These are phyloP conservation scores for Cryphonectria japonica DNA, from an alignment of 2,329 filamentous ascomycete genomes.

Conservation along the genomic window DNA sequence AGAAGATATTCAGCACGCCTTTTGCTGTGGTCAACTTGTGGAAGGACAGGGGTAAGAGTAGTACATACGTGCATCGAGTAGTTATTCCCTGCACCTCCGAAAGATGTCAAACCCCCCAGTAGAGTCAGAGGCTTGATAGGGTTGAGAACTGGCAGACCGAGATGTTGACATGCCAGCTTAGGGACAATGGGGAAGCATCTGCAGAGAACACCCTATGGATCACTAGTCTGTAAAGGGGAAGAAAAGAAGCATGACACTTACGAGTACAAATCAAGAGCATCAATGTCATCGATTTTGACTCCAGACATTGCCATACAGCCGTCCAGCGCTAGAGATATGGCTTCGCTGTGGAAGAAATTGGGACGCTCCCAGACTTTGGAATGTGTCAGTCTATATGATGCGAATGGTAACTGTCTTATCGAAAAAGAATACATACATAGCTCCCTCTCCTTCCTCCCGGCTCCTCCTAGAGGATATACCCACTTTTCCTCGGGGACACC, in stretches of 20 bases:
- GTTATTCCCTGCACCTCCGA: slow-evolving; percentile 72
- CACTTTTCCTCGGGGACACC: slow-evolving; percentile 59
- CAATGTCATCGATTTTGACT: slow-evolving; percentile 55
- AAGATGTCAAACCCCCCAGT: slow-evolving; percentile 68
- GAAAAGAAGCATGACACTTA: slow-evolving; percentile 32
- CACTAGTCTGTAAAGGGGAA: background rate
- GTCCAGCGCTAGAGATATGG: slow-evolving; percentile 62
- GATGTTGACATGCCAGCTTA: slow-evolving; percentile 65
- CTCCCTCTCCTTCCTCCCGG: slow-evolving; percentile 60
- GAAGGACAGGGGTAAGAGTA: background rate
- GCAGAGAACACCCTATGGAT: background rate
- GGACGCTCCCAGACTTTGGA: slow-evolving; percentile 63
- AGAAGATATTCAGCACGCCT: background rate
- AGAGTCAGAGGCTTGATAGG: slow-evolving; percentile 59
- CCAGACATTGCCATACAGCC: slow-evolving; percentile 53
- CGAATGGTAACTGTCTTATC: background rate
- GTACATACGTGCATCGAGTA: slow-evolving; percentile 67
- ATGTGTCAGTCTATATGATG: background rate
- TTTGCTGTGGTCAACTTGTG: background rate
- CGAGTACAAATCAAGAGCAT: slow-evolving; percentile 68
- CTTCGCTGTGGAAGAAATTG: slow-evolving; percentile 60
- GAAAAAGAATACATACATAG: slow-evolving; percentile 48
- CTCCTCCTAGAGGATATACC: slow-evolving; percentile 68
- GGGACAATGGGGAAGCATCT: slow-evolving; percentile 73
- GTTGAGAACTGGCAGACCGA: slow-evolving; percentile 53